These are phyloP conservation scores for Laetiporus sulphureus DNA, from an alignment of 1,284 basidiomycete genomes.

Conservation along the genomic window DNA sequence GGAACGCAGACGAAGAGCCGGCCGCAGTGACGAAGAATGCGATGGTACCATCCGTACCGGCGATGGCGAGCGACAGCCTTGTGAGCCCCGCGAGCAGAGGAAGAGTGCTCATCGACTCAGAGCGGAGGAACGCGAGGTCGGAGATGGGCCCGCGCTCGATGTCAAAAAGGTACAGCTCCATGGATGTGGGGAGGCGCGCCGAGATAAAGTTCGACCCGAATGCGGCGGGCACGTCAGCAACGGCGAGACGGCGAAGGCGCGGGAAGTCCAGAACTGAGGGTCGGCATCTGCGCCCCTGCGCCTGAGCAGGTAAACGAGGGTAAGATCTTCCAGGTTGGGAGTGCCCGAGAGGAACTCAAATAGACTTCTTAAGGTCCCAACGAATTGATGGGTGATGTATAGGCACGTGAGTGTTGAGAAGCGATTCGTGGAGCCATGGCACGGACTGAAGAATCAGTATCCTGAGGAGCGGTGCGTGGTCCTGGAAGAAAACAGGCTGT, in stretches of 20 bases:
- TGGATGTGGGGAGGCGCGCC: background rate
- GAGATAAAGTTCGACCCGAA: background rate
- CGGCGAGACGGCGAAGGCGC: background rate
- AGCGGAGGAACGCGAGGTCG: background rate
- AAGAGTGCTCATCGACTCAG: background rate
- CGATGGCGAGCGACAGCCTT: background rate
- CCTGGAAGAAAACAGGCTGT: background rate
- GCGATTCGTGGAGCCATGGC: background rate
- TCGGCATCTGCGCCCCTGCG: background rate
- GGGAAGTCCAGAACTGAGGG: background rate
- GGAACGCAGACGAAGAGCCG: background rate
- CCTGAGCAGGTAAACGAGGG: background rate
- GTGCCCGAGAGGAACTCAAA: background rate
- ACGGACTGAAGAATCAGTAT: background rate
- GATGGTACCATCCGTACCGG: background rate
- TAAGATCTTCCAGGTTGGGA: background rate
- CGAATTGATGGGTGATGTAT: background rate
- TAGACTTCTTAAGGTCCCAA: background rate
- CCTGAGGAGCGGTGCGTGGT: background rate
- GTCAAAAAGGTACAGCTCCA: background rate
- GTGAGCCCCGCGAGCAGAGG: background rate
- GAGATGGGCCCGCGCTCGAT: background rate
- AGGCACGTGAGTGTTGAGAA: background rate
- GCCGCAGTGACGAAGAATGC: background rate
- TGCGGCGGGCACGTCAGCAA: background rate